Percentiles rank a stretch among this genome's conserved stretches.
phyloP scores from a whole-genome alignment of 306 rosid species.

The Pyrus pyrifolia region DNA sequence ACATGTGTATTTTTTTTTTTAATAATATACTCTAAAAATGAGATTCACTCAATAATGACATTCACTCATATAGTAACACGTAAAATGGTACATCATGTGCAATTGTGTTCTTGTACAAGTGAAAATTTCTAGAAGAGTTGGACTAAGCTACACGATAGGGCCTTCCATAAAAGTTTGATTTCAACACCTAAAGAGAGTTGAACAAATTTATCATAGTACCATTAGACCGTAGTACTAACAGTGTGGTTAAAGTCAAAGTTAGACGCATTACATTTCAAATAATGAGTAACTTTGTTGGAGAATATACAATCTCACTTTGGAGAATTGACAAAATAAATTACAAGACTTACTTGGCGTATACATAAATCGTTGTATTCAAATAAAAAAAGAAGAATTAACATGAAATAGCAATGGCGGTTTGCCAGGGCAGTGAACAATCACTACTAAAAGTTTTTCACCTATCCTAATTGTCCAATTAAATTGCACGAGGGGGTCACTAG shows the following conservation, averaged over 20 bases:
- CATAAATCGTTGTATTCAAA: too few species aligned
- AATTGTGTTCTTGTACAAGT: too few species aligned
- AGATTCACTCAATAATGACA: not conserved
- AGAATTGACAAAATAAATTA: not conserved
- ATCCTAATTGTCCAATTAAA: not conserved
- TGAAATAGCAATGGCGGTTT: too few species aligned
- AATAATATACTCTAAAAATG: too few species aligned
- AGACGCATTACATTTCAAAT: not conserved
- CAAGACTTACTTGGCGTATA: too few species aligned
- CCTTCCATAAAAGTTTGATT: too few species aligned
- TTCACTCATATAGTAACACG: too few species aligned
- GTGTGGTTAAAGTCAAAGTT: not conserved
- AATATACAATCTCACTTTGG: not conserved
- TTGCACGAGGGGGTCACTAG: not conserved
- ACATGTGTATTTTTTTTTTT: too few species aligned
- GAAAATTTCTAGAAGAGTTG: not conserved
- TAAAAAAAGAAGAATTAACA: too few species aligned
- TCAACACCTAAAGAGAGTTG: too few species aligned
- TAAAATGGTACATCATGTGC: not conserved
- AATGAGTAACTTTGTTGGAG: not conserved
- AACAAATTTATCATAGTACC: too few species aligned
- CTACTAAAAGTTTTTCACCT: not conserved
- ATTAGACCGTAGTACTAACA: not conserved
- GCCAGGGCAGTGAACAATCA: too few species aligned
- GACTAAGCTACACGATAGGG: not conserved